These are phyloP conservation scores for Trichoderma semiorbis DNA, from an alignment of 2,329 filamentous ascomycete species.

Conservation along the genomic window DNA sequence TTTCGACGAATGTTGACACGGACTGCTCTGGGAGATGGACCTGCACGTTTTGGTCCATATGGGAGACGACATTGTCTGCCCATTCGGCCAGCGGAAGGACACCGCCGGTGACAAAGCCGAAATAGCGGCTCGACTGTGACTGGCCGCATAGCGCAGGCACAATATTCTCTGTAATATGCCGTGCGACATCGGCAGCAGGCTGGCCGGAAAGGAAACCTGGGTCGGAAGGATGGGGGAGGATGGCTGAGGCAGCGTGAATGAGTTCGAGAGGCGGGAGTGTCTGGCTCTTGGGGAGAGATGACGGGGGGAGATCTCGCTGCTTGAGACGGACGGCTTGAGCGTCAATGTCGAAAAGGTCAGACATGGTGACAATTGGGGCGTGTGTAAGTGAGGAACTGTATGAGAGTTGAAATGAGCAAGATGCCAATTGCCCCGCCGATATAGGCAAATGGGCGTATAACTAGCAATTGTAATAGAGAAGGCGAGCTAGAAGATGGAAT, in stretches of 20 bases:
- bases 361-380: slow-evolving; percentile 21
- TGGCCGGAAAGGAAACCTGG: slow-evolving; percentile 32
- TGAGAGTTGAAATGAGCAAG: neutral
- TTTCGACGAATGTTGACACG: slow-evolving; percentile 73
- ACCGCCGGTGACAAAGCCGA: slow-evolving; percentile 85
- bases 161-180: slow-evolving; percentile 45
- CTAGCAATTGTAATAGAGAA: neutral
- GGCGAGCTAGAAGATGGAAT: neutral
- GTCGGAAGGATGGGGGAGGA: slow-evolving; percentile 36
- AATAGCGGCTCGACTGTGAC: slow-evolving; percentile 67
- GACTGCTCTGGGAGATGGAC: slow-evolving; percentile 78
- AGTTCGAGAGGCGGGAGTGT: slow-evolving; percentile 36
- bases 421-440: neutral
- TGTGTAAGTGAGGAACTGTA: neutral
- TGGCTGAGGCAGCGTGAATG: slow-evolving; percentile 37
- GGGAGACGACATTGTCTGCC: slow-evolving; percentile 79
- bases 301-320: slow-evolving; percentile 22
- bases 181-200: slow-evolving; percentile 28
- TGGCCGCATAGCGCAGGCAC: slow-evolving; percentile 63
- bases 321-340: slow-evolving; percentile 26
- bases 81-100: slow-evolving; percentile 73
- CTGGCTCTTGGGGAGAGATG: slow-evolving; percentile 14
- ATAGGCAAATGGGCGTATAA: neutral
- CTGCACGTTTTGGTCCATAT: slow-evolving; percentile 77
- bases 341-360: slow-evolving; percentile 26